Percentiles rank a stretch among this genome's conserved stretches.
Conservation (phyloP, 1,139 yeast species). For the Pichia sp. region DNA sequence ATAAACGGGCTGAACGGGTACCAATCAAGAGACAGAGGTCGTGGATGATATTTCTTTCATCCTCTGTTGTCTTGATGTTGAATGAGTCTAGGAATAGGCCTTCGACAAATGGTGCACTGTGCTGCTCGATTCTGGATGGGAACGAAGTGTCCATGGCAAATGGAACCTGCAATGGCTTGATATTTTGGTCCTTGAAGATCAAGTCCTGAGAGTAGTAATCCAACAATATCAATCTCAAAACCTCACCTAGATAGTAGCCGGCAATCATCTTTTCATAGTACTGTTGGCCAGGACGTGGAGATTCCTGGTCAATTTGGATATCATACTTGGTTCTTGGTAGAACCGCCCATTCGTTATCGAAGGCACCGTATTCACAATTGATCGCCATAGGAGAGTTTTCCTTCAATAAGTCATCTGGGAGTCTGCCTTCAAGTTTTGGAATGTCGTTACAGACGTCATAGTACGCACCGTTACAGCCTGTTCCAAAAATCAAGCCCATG, state of each 20-base stretch:
- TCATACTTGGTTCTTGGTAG: constrained; percentile 93
- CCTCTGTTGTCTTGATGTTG: constrained; percentile 59
- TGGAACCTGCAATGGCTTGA: constrained; percentile 49
- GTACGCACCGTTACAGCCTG: constrained; percentile 98
- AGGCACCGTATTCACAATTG: constrained; percentile 97
- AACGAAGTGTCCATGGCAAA: constrained; percentile 85
- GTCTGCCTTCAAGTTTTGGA: constrained; percentile 75
- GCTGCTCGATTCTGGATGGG: constrained; percentile 83
- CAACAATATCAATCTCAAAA: constrained; percentile 72
- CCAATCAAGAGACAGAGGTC: constrained; percentile 84
- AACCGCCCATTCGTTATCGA: constrained; percentile 79
- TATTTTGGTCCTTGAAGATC: constrained; percentile 60
- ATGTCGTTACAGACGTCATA: constrained; percentile 71
- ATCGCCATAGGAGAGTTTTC: constrained; percentile 74
- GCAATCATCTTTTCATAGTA: constrained; percentile 96
- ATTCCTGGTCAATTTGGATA: constrained; percentile 68
- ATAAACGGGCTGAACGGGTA: constrained; percentile 85
- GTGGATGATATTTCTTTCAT: constrained; percentile 81
- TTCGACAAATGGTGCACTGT: constrained; percentile 67
- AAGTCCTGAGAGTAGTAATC: constrained; percentile 65
- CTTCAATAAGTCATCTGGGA: constrained; percentile 59
- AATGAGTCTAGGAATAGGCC: constrained; percentile 58
- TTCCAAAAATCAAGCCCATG: constrained; percentile 96
- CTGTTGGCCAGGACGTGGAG: constrained; percentile 97
- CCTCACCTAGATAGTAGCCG: constrained; percentile 93